Conservation (phyloP, 2,329 filamentous ascomycete genomes). For the Fusarium staphyleae region DNA sequence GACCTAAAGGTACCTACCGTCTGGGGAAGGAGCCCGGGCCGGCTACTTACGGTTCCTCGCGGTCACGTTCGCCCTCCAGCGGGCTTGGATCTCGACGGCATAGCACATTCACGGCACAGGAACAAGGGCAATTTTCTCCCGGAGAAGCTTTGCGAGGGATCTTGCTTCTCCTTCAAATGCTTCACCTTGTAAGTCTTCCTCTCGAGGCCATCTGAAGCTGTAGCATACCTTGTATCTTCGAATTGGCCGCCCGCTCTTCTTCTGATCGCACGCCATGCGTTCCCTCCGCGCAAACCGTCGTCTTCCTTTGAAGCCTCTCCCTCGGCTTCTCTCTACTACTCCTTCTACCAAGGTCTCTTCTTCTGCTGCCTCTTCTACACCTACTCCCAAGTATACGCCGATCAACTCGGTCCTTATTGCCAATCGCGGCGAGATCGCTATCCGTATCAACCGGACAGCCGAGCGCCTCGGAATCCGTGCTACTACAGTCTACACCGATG, state of each 20-base stretch:
- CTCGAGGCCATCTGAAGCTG: slow-evolving; percentile 18
- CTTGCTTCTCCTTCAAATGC: slow-evolving; percentile 21
- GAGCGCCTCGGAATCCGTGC: slow-evolving; percentile 88
- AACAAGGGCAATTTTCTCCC: slow-evolving; percentile 20
- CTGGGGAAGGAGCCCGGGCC: slow-evolving; percentile 38
- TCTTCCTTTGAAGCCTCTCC: slow-evolving; percentile 54
- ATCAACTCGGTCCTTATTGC: slow-evolving; percentile 89
- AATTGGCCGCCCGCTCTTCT: slow-evolving; percentile 22
- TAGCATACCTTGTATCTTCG: slow-evolving; percentile 9
- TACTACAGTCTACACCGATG: slow-evolving; percentile 93
- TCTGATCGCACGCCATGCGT: slow-evolving; percentile 54
- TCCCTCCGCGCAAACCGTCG: slow-evolving; percentile 61
- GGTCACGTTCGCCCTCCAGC: too few species aligned
- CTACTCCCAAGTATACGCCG: slow-evolving; percentile 51
- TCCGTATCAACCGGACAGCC: slow-evolving; percentile 90
- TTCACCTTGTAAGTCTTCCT: slow-evolving; percentile 9
- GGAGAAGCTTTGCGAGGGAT: slow-evolving; percentile 6
- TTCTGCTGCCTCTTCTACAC: slow-evolving; percentile 42
- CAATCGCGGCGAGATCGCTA: slow-evolving; percentile 94
- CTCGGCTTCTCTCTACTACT: slow-evolving; percentile 49
- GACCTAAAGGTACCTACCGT: slow-evolving; percentile 15
- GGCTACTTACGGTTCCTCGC: slow-evolving; percentile 48
- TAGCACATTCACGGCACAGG: slow-evolving; percentile 40
- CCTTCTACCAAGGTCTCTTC: slow-evolving; percentile 44
- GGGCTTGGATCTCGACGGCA: too few species aligned